Evolutionary conservation across 2,329 filamentous ascomycete genomes (phyloP), one percentile per base, ranked within the genome.

Genomic region (Alternaria dauci): DNA sequence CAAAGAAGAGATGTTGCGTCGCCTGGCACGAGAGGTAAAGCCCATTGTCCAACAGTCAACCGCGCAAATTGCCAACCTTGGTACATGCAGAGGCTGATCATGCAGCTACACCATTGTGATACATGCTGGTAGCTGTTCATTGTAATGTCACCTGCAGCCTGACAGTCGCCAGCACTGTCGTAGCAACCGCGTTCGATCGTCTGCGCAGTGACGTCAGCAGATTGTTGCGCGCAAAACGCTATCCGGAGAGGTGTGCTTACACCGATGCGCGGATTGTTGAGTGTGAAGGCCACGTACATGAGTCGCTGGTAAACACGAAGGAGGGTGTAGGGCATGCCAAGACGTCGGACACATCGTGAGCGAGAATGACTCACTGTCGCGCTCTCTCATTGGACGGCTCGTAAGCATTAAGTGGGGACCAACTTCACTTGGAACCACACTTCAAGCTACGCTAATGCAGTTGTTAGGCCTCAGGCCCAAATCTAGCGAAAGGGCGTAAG

Each of bases 311-410:
- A 23, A 34, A 36, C 26, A 11, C n/a, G 32, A 23, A 38, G 28
- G 51, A 9, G 43, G 18, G 32, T 8, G 34, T 38, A 42, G 30
- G 25, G n/a, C 34, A 42, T 8, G 56, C 56, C 52, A 48, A 59
- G 57, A 34, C 23, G 14, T 43, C 23, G 28, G 48, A 58, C 34
- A 36, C 41, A 63, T 26, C 12, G 48, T 68, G 63, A 66, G 63
- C 48, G 48, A 66, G 53, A 48, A 62, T 70, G 67, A 70, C 57
- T 70, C 67, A 68, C 39, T 46, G 46, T 51, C 9, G 39, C 14
- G 28, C 6, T n/a, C 18, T 36, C 28, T 58, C 57, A 61, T 66
- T 60, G 61, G 61, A 26, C 23, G 4, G 23, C 36, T 1, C 9
- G 11, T 41, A 12, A 32, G 39, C 23, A 23, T 34, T 25, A 39